Percentiles rank a stretch among this genome's conserved stretches.
Evolutionary conservation across 164 flowering plant species (phyloP).

Genomic region (Vitis rotundifolia): DNA sequence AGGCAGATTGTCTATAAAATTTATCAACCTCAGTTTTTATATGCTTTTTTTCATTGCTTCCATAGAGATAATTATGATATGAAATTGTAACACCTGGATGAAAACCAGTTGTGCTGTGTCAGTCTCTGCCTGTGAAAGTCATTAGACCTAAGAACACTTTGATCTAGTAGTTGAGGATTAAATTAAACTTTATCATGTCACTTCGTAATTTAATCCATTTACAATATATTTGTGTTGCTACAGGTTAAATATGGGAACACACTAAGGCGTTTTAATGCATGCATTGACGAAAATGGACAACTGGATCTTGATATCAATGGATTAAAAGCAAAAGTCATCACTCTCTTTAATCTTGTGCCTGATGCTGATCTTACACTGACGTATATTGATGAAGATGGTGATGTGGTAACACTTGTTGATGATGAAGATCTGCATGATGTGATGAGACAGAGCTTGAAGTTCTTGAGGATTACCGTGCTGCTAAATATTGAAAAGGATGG

Average conservation of each 20-base stretch:
- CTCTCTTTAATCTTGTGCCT: constrained; percentile 51
- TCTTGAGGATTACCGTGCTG: constrained; percentile 62
- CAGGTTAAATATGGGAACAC: constrained; percentile 82
- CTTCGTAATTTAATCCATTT: neutral
- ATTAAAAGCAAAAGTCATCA: constrained; percentile 52
- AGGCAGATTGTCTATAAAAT: no score
- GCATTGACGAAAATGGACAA: constrained; percentile 30
- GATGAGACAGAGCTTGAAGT: constrained; percentile 62
- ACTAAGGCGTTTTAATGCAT: constrained; percentile 72
- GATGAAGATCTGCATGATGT: constrained; percentile 81
- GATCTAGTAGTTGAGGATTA: no score
- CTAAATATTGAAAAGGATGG: constrained; percentile 28
- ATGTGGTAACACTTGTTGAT: constrained; percentile 71
- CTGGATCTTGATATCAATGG: constrained; percentile 56
- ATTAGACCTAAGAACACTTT: no score
- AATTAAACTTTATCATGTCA: no score
- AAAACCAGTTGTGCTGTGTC: no score
- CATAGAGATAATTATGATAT: no score
- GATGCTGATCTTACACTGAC: constrained; percentile 63
- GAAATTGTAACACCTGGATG: no score
- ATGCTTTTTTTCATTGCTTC: no score
- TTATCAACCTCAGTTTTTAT: no score
- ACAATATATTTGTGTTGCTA: neutral
- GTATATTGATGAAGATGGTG: constrained; percentile 83
- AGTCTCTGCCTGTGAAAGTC: no score